phyloP scores from a whole-genome alignment of 352 stramenopile species.

The Phytophthora sojae region DNA sequence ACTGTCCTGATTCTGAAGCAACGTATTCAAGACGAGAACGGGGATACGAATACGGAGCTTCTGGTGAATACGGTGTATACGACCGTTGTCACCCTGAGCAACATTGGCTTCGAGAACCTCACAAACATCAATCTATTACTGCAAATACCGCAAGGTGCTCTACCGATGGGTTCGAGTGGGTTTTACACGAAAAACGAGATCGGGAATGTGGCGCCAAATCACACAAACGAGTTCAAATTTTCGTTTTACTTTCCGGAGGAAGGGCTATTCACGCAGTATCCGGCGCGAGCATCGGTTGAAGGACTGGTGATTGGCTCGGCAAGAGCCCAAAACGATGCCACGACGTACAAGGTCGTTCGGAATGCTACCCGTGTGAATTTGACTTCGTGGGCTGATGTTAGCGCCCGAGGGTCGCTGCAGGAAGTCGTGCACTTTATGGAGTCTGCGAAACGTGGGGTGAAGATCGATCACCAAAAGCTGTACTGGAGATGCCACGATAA shows the following conservation, averaged over 20 bases:
- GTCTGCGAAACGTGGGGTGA: slow-evolving; percentile 36
- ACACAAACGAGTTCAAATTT: slow-evolving; percentile 48
- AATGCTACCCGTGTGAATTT: slow-evolving; percentile 52
- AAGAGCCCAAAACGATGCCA: slow-evolving; percentile 19
- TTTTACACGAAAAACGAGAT: slow-evolving; percentile 66
- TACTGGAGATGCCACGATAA: slow-evolving; percentile 56
- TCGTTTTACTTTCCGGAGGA: slow-evolving; percentile 68
- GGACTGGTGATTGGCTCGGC: slow-evolving; percentile 51
- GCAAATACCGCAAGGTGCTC: slow-evolving; percentile 67
- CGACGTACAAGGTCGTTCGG: slow-evolving; percentile 37
- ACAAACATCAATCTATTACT: slow-evolving; percentile 58
- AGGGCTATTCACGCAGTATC: slow-evolving; percentile 61
- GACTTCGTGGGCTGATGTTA: slow-evolving; percentile 67
- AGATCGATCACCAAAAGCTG: slow-evolving; percentile 40
- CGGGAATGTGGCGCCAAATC: slow-evolving; percentile 44
- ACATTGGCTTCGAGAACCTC: slow-evolving; percentile 47
- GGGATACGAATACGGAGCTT: slow-evolving; percentile 43
- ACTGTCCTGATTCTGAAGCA: slow-evolving; percentile 62
- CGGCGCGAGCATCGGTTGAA: slow-evolving; percentile 51
- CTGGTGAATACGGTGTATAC: slow-evolving; percentile 60
- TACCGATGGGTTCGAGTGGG: slow-evolving; percentile 46
- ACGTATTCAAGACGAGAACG: slow-evolving; percentile 42
- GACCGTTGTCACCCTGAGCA: slow-evolving; percentile 63
- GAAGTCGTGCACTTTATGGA: slow-evolving; percentile 49
- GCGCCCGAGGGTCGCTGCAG: slow-evolving; percentile 47